Evolutionary conservation across 2,329 filamentous ascomycete species (phyloP), one percentile per base, ranked within the genome.

Genomic region (Colletotrichum camelliae): DNA sequence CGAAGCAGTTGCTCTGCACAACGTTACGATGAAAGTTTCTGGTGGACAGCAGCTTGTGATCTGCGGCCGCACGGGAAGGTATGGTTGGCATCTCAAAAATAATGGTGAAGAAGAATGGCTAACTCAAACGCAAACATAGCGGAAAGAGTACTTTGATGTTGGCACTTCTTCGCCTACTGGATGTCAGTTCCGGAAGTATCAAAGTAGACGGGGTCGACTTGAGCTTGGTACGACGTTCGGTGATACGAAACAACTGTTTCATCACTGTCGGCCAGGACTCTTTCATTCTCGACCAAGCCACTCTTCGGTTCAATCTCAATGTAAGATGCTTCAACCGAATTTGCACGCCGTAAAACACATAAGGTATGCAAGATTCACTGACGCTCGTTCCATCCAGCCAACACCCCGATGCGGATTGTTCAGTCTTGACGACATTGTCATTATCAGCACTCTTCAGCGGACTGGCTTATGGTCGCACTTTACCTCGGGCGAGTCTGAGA

Each of bases 41-140:
- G 60, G 37, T 2, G 72, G 72, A n/a, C 72, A 75, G 13, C 72
- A 75, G 3, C 18, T 75, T 10, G 6, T 75, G 18, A 6, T 75
- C 18, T 67, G 61, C 6, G 72, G 72, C 4, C 72, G 72, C 18
- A 75, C 72, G 2, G 72, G 72, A 61, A 75, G 61, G 72, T 75
- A 39, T 7, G 61, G n/a, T 7, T 7, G 61, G n/a, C 9, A 29
- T 2, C 35, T 9, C 24, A 9, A 29, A 39, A 12, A 3, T 7
- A 52, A 24, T 0, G 1, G 61, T 35, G 35, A 27, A 15, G 35
- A 8, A 12, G 3, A n/a, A 24, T 4, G 31, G 29, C 60, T 35
- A 43, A 33, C 31, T 62, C 2, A n/a, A 24, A 37, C 5, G 21
- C 33, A 9, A 2, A 18, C 10, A 33, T 5, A 75, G 72, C 18